Conservation (phyloP, 2,329 filamentous ascomycete species). For the Cercospora sp. region DNA sequence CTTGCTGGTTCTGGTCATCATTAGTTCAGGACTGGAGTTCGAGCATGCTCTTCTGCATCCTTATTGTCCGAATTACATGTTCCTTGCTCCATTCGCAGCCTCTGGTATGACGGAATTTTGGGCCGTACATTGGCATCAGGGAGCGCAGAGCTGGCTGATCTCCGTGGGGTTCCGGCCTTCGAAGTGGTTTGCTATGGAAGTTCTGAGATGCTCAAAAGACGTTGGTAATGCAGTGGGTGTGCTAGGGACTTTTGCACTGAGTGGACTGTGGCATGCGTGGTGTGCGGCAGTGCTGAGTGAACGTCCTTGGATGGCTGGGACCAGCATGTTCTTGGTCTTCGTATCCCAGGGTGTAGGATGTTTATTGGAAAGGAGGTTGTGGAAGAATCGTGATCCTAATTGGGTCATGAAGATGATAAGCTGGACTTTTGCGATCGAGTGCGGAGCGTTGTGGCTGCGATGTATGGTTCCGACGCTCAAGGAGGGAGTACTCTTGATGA, state of each 20-base stretch:
- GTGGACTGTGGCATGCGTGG: slow-evolving; percentile 19
- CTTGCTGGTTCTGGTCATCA: background rate
- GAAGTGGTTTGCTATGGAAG: background rate
- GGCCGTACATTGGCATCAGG: slow-evolving; percentile 18
- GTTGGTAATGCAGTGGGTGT: slow-evolving; percentile 10
- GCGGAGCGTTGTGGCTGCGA: slow-evolving; percentile 9
- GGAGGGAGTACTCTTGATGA: background rate
- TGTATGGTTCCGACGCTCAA: background rate
- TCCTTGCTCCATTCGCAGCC: slow-evolving; percentile 10
- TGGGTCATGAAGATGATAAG: slow-evolving; percentile 7
- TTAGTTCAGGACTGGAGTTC: slow-evolving; percentile 6
- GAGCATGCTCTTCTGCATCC: slow-evolving; percentile 4
- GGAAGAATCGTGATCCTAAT: background rate
- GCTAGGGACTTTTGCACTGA: slow-evolving; percentile 11
- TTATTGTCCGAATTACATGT: slow-evolving; percentile 2
- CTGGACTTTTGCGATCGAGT: slow-evolving; percentile 14
- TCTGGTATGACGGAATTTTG: slow-evolving; percentile 7
- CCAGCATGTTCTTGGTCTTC: slow-evolving; percentile 12
- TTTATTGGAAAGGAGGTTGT: slow-evolving; percentile 11
- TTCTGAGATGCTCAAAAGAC: background rate
- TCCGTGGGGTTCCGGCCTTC: slow-evolving; percentile 10
- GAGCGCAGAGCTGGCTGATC: slow-evolving; percentile 12
- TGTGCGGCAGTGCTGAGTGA: slow-evolving; percentile 5
- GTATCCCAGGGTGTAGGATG: slow-evolving; percentile 15
- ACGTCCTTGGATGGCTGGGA: background rate